Percentiles rank a stretch among this genome's conserved stretches.
phyloP scores from a whole-genome alignment of 2,329 filamentous ascomycete genomes.

The Biscogniauxia marginata region DNA sequence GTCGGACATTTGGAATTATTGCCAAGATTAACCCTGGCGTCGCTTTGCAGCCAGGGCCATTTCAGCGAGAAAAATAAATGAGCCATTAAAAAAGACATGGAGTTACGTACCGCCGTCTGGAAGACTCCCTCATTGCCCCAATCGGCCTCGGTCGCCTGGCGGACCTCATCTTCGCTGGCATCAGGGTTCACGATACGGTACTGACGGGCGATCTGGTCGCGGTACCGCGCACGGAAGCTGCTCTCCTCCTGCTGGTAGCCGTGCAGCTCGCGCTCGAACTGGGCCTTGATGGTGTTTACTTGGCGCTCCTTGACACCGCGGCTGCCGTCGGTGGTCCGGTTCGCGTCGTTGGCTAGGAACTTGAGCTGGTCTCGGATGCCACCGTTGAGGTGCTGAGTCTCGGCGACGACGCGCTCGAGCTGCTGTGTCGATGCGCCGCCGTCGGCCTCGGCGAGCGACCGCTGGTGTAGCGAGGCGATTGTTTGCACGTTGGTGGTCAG shows the following conservation, averaged over 20 bases:
- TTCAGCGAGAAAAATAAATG: neutral
- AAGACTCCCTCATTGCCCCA: constrained; percentile 81
- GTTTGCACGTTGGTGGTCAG: constrained; percentile 66
- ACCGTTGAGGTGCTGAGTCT: constrained; percentile 72
- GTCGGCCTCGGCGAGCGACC: constrained; percentile 66
- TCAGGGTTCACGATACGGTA: constrained; percentile 81
- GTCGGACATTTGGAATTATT: neutral
- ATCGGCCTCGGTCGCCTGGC: constrained; percentile 65
- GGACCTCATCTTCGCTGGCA: constrained; percentile 70
- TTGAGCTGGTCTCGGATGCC: constrained; percentile 78
- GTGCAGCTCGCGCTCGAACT: constrained; percentile 70
- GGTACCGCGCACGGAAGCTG: constrained; percentile 68
- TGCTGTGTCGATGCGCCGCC: constrained; percentile 48
- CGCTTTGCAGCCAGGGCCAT: no score
- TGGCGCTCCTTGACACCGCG: constrained; percentile 69
- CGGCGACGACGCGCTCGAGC: constrained; percentile 65
- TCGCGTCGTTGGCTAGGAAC: constrained; percentile 68
- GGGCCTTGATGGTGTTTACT: constrained; percentile 66
- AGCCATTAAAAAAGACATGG: neutral
- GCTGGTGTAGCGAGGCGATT: constrained; percentile 70
- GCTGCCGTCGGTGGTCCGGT: constrained; percentile 58
- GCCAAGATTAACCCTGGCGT: no score
- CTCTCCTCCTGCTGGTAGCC: constrained; percentile 71
- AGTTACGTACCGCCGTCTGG: constrained; percentile 69
- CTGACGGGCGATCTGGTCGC: constrained; percentile 76